These are phyloP conservation scores for Eucalyptus polyanthemos DNA, from an alignment of 345 rosid species.

Conservation along the genomic window DNA sequence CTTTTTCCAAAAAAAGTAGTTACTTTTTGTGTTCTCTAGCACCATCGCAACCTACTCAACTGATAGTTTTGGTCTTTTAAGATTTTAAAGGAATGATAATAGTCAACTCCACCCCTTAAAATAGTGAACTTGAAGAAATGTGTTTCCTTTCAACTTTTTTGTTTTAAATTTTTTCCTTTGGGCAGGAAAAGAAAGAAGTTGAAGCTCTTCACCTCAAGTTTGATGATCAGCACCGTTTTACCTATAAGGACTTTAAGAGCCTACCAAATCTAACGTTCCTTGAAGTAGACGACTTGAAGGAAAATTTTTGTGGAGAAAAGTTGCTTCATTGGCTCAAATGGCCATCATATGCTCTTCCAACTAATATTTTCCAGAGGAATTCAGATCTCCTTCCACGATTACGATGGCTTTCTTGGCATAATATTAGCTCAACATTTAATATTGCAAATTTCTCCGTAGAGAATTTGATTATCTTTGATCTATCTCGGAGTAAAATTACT, in stretches of 20 bases:
- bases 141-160: too few species aligned
- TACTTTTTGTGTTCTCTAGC: not conserved
- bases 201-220: too few species aligned
- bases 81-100: not conserved
- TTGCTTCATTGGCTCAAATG: rapidly evolving
- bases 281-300: not conserved
- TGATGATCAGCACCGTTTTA: too few species aligned
- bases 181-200: too few species aligned
- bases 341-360: not conserved
- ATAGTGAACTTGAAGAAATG: too few species aligned
- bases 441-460: not conserved
- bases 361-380: not conserved
- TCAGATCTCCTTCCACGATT: not conserved
- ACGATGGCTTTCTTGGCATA: not conserved
- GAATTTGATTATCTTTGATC: not conserved
- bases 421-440: not conserved
- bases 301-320: not conserved
- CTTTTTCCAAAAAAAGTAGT: rapidly evolving
- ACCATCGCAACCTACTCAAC: rapidly evolving
- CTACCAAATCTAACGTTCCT: not conserved
- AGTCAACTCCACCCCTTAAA: not conserved
- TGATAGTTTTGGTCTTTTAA: rapidly evolving
- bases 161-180: too few species aligned
- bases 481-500: not conserved
- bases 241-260: too few species aligned